Conservation (phyloP, 208 protist species). For the Trypanosoma lewisi region DNA sequence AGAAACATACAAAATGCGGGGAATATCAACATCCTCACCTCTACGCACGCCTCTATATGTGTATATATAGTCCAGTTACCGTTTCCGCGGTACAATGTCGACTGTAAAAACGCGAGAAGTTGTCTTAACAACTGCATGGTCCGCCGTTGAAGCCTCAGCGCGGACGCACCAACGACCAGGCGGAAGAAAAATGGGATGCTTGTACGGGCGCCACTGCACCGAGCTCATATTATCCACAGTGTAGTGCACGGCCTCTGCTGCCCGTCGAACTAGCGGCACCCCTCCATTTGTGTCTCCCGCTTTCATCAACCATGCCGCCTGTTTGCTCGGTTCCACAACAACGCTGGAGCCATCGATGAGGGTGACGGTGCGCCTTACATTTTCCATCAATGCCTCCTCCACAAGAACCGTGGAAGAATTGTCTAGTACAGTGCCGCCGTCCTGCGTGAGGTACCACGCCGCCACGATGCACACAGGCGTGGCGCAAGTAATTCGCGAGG, state of each 20-base stretch:
- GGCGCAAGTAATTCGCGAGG: conserved; percentile 43
- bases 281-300: not conserved
- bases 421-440: conserved; percentile 19
- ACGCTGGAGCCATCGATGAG: conserved; percentile 17
- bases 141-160: conserved; percentile 38
- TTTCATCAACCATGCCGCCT: conserved; percentile 19
- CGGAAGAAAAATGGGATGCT: conserved; percentile 52
- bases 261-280: not conserved
- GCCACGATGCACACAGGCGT: conserved; percentile 53
- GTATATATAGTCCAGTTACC: too few relatives aligned
- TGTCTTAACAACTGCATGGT: conserved; percentile 35
- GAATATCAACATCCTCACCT: too few relatives aligned
- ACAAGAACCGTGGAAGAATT: conserved; percentile 24
- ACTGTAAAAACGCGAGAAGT: conserved; percentile 72
- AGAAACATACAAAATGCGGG: too few relatives aligned
- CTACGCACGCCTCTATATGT: too few relatives aligned
- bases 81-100: conserved; percentile 30
- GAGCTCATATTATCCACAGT: conserved; percentile 52
- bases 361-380: not conserved
- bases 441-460: conserved; percentile 31
- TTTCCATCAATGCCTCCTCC: conserved; percentile 30
- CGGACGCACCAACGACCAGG: conserved; percentile 80
- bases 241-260: conserved; percentile 30
- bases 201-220: conserved; percentile 53
- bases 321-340: conserved; percentile 28